These are phyloP conservation scores for Claviceps arundinis DNA, from an alignment of 2,329 filamentous ascomycete genomes.

Conservation along the genomic window DNA sequence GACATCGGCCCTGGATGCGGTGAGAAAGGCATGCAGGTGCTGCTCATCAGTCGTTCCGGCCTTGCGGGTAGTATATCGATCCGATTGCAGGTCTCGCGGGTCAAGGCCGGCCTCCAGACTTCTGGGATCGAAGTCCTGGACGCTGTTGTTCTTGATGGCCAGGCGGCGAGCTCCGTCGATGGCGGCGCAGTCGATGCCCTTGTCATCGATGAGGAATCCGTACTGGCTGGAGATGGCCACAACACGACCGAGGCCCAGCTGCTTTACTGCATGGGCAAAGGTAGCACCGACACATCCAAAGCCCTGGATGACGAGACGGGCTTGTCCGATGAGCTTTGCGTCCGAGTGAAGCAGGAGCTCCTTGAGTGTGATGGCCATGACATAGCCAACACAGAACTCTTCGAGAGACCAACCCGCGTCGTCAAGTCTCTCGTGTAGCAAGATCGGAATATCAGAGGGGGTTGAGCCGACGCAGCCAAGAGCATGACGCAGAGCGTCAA, in stretches of 20 bases:
- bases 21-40: neutral
- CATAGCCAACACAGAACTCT: neutral
- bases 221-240: conserved; percentile 1
- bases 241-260: neutral
- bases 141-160: neutral
- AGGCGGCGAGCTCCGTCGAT: neutral
- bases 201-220: neutral
- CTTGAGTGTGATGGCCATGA: neutral
- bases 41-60: neutral
- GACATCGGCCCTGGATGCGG: neutral
- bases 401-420: neutral
- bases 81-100: neutral
- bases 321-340: neutral
- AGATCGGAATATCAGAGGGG: neutral
- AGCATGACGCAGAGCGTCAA: neutral
- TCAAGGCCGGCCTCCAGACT: neutral
- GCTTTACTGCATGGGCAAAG: neutral
- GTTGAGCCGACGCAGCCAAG: neutral
- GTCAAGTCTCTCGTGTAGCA: neutral
- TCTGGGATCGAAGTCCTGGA: neutral
- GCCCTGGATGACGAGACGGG: neutral
- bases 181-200: neutral
- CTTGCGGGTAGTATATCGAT: neutral
- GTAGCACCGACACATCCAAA: neutral
- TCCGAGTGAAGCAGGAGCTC: neutral